These are phyloP conservation scores for Juglanconis sp. DNA, from an alignment of 2,329 filamentous ascomycete genomes.

Conservation along the genomic window DNA sequence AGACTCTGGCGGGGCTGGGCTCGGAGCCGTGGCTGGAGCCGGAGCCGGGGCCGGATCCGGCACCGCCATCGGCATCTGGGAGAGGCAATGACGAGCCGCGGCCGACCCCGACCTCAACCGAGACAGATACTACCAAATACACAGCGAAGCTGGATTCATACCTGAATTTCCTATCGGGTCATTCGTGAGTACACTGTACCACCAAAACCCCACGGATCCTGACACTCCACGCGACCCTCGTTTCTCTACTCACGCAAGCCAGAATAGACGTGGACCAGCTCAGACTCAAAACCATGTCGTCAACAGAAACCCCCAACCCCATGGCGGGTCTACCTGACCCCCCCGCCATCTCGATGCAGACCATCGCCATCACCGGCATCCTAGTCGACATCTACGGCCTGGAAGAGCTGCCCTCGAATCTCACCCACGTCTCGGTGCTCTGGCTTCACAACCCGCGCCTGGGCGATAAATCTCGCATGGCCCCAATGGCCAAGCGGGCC, in stretches of 20 bases:
- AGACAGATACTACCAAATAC: too few species aligned
- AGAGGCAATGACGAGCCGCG: too few species aligned
- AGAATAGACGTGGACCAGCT: background rate
- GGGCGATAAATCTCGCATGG: slow-evolving; percentile 70
- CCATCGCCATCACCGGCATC: slow-evolving; percentile 73
- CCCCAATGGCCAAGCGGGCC: slow-evolving; percentile 64
- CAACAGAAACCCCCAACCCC: slow-evolving; percentile 16
- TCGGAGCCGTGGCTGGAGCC: background rate
- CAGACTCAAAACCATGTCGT: background rate
- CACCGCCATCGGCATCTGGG: background rate
- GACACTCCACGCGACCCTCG: background rate
- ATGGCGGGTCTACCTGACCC: slow-evolving; percentile 32
- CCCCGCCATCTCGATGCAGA: slow-evolving; percentile 58
- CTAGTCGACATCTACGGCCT: slow-evolving; percentile 79
- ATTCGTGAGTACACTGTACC: background rate
- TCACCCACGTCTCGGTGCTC: slow-evolving; percentile 67
- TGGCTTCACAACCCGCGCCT: slow-evolving; percentile 87
- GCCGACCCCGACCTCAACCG: background rate
- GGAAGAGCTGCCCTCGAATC: slow-evolving; percentile 58
- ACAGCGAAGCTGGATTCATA: background rate
- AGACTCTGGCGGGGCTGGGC: background rate
- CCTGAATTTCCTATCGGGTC: background rate
- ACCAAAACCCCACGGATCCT: background rate
- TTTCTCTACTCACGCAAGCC: background rate
- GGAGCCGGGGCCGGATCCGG: background rate